Percentiles rank a stretch among this genome's conserved stretches.
These are phyloP conservation scores for Cenchrus fungigraminus DNA, from an alignment of 176 grass and related monocot species.

Conservation along the genomic window DNA sequence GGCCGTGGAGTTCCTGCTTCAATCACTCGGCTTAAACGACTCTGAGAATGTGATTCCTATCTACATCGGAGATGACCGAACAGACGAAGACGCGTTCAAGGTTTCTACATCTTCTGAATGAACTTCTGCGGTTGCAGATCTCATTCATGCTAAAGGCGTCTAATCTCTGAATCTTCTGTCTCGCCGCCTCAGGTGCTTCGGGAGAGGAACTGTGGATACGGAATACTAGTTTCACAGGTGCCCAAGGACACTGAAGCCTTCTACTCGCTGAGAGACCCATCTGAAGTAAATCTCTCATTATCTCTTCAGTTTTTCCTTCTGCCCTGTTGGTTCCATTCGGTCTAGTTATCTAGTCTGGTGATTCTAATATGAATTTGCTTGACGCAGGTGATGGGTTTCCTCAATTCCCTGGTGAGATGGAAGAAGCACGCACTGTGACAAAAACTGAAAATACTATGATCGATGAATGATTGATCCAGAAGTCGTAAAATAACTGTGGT, in stretches of 20 bases:
- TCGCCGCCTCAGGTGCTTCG: slow-evolving; percentile 52
- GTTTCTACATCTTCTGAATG: slow-evolving; percentile 34
- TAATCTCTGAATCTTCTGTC: slow-evolving; percentile 3
- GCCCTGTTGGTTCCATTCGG: neutral
- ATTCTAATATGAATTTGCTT: slow-evolving; percentile 8
- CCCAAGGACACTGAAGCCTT: slow-evolving; percentile 81
- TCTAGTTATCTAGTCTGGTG: neutral
- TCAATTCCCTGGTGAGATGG: slow-evolving; percentile 72
- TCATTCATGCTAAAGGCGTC: neutral
- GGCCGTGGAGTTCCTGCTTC: slow-evolving; percentile 86
- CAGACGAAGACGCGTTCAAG: slow-evolving; percentile 97
- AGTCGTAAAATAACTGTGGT: slow-evolving; percentile 1
- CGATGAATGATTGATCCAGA: neutral
- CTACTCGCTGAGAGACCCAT: slow-evolving; percentile 90
- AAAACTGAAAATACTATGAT: neutral
- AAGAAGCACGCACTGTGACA: slow-evolving; percentile 54
- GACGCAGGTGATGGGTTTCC: slow-evolving; percentile 76
- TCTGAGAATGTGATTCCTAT: slow-evolving; percentile 69
- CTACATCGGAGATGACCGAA: slow-evolving; percentile 95
- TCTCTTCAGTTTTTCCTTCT: neutral
- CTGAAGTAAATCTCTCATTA: slow-evolving; percentile 56
- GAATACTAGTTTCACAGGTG: slow-evolving; percentile 77
- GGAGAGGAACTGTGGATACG: slow-evolving; percentile 63
- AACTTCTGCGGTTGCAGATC: neutral
- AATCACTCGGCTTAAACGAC: slow-evolving; percentile 66